These are phyloP conservation scores for Speleostelium caveatum DNA, from an alignment of 78 protist species.

Conservation along the genomic window DNA sequence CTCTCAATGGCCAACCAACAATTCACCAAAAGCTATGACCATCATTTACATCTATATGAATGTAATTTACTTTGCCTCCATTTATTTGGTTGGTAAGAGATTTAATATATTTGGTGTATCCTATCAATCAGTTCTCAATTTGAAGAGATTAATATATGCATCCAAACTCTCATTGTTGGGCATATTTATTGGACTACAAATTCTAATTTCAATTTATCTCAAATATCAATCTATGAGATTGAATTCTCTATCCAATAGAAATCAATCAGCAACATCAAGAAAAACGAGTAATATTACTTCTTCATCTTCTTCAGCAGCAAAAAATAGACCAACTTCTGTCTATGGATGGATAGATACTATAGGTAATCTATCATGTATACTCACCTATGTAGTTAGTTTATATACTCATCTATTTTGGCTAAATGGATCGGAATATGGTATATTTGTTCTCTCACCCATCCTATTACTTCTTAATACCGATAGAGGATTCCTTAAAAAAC, in stretches of 20 bases:
- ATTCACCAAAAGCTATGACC: slow-evolving; percentile 1
- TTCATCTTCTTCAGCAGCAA: too few relatives aligned
- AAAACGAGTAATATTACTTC: too few relatives aligned
- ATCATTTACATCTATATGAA: not conserved
- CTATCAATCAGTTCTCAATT: not conserved
- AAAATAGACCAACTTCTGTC: too few relatives aligned
- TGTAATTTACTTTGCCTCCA: not conserved
- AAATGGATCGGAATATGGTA: slow-evolving; percentile 8
- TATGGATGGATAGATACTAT: too few relatives aligned
- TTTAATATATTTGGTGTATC: not conserved
- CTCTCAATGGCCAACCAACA: slow-evolving; percentile 35
- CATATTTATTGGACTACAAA: slow-evolving; percentile 1
- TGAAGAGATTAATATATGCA: not conserved
- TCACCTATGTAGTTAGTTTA: not conserved
- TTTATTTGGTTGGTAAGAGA: not conserved
- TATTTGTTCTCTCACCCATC: slow-evolving; percentile 44
- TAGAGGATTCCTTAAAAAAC: not conserved
- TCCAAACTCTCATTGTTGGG: not conserved
- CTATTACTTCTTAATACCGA: slow-evolving; percentile 23
- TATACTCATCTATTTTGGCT: not conserved
- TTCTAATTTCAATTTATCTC: slow-evolving; percentile 16
- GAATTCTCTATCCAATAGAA: too few relatives aligned
- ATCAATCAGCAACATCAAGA: too few relatives aligned
- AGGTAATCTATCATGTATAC: not conserved
- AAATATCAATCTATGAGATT: not conserved